Evolutionary conservation across 2,329 filamentous ascomycete species (phyloP).

Genomic region (Stagonosporopsis rhizophila): DNA sequence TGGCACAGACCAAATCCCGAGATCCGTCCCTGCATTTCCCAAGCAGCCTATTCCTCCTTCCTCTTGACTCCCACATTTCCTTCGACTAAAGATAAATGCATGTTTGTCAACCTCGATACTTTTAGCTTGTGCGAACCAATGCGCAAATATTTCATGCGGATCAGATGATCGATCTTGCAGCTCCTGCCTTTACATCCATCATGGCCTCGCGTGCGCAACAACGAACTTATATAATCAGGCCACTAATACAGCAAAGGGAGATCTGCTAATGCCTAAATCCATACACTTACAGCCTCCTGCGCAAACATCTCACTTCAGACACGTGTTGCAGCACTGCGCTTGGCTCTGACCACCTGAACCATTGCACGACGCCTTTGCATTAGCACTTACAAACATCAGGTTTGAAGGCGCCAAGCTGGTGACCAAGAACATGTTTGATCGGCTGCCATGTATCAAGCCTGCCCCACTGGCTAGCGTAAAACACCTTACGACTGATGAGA

Average conservation of each 20-base stretch:
- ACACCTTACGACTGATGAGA: constrained; percentile 27
- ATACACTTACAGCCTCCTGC: neutral
- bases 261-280: neutral
- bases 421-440: constrained; percentile 19
- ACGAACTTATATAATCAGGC: neutral
- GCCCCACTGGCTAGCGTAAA: constrained; percentile 24
- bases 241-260: neutral
- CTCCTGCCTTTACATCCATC: neutral
- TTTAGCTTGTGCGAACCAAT: neutral
- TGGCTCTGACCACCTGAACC: neutral
- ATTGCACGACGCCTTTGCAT: constrained; percentile 3
- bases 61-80: neutral
- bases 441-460: constrained; percentile 20
- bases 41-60: constrained; percentile 4
- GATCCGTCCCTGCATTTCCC: constrained; percentile 12
- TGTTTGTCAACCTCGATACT: neutral
- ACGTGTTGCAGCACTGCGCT: neutral
- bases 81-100: neutral
- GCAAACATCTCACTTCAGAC: neutral
- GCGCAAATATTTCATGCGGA: neutral
- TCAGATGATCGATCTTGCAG: neutral
- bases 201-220: neutral
- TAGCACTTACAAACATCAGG: neutral
- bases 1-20: constrained; percentile 16
- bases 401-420: neutral